A percentile compares a stretch with the other conserved stretches of the same genome.
These are phyloP conservation scores for Anethum foeniculum DNA, from an alignment of 140 eudicot species.

Conservation along the genomic window DNA sequence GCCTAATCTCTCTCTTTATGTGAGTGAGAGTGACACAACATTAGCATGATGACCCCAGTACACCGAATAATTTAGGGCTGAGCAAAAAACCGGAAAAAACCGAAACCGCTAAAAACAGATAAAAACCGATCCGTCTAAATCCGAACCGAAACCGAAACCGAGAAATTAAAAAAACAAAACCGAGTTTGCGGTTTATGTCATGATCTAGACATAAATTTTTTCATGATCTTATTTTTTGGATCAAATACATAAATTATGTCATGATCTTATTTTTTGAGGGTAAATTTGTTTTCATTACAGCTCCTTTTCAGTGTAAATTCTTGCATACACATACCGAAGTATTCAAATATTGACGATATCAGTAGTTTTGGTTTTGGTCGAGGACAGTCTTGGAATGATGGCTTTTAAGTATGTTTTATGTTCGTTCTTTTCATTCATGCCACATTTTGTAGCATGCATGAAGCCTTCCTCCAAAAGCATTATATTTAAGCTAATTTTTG, in stretches of 20 bases:
- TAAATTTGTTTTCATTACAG: not conserved
- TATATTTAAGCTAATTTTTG: not conserved
- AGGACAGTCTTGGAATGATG: not conserved
- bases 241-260: too few species aligned
- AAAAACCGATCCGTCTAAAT: too few species aligned
- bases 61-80: not conserved
- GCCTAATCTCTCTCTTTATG: not conserved
- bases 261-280: too few species aligned
- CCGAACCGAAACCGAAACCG: too few species aligned
- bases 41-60: not conserved
- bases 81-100: too few species aligned
- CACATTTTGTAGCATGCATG: not conserved
- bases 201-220: too few species aligned
- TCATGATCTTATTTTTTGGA: too few species aligned
- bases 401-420: not conserved
- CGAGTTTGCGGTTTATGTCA: too few species aligned
- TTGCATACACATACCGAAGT: not conserved
- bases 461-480: not conserved
- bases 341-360: not conserved
- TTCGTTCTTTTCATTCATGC: not conserved
- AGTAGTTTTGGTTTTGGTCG: not conserved
- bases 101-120: too few species aligned
- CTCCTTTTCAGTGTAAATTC: conserved; percentile 82
- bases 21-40: not conserved
- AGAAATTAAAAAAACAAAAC: too few species aligned